Conservation (phyloP, 2,329 filamentous ascomycete species). For the Calonectria pseudoreteaudii region DNA sequence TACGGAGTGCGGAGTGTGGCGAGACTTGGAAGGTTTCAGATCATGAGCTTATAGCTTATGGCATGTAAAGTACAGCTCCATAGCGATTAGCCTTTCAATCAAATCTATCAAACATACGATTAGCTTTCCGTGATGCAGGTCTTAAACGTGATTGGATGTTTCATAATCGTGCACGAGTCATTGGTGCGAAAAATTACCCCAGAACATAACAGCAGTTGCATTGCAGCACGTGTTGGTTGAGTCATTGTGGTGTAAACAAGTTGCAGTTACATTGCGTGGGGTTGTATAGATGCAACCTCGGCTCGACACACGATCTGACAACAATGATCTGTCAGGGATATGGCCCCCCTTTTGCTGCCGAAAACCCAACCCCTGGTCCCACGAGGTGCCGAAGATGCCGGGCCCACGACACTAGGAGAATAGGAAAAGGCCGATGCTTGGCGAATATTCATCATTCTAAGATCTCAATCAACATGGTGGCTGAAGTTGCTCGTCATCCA, state of each 20-base stretch:
- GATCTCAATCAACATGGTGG: no score
- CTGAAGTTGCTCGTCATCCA: background rate
- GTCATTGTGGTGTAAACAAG: background rate
- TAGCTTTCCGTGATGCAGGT: background rate
- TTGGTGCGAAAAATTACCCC: background rate
- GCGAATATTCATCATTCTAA: background rate
- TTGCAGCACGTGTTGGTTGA: background rate
- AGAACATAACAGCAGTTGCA: background rate
- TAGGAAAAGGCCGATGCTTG: background rate
- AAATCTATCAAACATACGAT: background rate
- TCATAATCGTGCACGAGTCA: background rate
- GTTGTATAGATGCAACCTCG: slow-evolving; percentile 1
- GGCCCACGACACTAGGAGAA: background rate
- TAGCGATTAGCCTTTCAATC: background rate
- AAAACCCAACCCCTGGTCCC: background rate
- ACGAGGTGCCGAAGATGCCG: background rate
- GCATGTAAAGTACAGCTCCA: background rate
- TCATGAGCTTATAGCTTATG: background rate
- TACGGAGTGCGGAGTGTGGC: background rate
- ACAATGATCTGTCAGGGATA: background rate
- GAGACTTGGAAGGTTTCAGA: background rate
- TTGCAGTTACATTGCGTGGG: background rate
- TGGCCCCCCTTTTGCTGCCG: background rate
- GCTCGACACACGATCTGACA: background rate
- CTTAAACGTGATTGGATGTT: background rate